Percentiles rank a stretch among this genome's conserved stretches.
Evolutionary conservation across 2,329 filamentous ascomycete species (phyloP).

Genomic region (Lasiodiplodia sp.): DNA sequence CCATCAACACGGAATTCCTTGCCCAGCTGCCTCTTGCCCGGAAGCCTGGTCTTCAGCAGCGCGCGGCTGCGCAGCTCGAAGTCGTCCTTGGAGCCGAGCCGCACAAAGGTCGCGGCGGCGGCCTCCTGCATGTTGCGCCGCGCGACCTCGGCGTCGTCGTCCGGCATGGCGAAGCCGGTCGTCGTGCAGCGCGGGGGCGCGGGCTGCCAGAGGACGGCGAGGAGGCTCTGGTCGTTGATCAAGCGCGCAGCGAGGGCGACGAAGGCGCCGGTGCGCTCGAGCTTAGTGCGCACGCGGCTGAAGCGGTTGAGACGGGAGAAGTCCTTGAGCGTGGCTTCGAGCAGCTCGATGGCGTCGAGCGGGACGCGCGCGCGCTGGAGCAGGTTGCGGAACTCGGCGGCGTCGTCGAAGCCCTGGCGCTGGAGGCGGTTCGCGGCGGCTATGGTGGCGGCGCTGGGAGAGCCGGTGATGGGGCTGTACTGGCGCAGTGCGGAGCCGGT

Average conservation of each 20-base stretch:
- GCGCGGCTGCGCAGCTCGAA: not conserved
- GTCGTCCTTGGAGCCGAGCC: not conserved
- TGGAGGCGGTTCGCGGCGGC: not conserved
- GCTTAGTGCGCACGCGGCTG: constrained; percentile 13
- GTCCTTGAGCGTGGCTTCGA: not conserved
- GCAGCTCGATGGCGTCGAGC: not conserved
- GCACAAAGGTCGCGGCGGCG: not conserved
- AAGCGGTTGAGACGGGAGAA: not conserved
- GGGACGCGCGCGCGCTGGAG: not conserved
- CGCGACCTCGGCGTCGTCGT: not conserved
- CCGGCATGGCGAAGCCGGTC: constrained; percentile 1
- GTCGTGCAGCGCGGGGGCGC: not conserved
- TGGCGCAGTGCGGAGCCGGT: not conserved
- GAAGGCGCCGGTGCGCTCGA: not conserved
- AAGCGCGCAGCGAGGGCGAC: not conserved
- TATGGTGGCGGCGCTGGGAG: not conserved
- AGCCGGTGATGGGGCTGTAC: not conserved
- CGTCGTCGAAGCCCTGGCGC: not conserved
- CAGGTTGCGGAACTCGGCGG: not conserved
- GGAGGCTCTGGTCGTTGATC: not conserved
- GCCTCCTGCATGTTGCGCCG: not conserved
- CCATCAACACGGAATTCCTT: not conserved
- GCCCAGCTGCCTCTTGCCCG: not conserved
- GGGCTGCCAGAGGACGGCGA: not conserved
- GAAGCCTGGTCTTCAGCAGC: not conserved